A percentile compares a stretch with the other conserved stretches of the same genome.
Conservation (phyloP, 257 asterid species). For the Scutellaria baicalensis region DNA sequence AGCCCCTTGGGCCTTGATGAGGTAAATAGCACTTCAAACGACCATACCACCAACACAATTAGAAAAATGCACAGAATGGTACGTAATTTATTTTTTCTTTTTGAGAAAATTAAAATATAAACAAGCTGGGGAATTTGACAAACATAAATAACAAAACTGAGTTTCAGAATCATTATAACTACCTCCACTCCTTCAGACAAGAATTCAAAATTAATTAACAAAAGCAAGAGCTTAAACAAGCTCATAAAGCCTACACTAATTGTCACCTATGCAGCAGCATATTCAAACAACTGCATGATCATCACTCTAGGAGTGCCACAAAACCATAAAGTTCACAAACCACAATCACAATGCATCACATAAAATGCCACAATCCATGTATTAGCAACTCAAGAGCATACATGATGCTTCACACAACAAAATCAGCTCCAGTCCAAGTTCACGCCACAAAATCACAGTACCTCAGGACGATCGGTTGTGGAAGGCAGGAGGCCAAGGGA, state of each 20-base stretch:
- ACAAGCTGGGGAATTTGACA: not conserved
- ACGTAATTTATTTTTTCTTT: not conserved
- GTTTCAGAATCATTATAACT: not conserved
- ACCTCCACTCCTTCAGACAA: not conserved
- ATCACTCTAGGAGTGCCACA: not conserved
- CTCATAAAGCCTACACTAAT: not conserved
- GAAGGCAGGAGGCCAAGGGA: slow-evolving; percentile 86
- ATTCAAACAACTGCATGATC: not conserved
- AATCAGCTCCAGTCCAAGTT: not conserved
- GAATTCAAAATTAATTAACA: not conserved
- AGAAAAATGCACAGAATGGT: not conserved
- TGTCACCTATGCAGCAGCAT: not conserved
- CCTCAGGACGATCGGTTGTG: slow-evolving; percentile 84
- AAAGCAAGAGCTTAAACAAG: not conserved
- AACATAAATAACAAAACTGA: not conserved
- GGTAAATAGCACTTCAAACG: not conserved
- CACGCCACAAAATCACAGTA: slow-evolving; percentile 7
- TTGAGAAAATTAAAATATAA: not conserved
- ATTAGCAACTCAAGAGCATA: not conserved
- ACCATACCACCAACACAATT: not conserved
- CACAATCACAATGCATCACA: slow-evolving; percentile 5
- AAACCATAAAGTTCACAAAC: slow-evolving; percentile 7
- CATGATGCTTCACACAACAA: not conserved
- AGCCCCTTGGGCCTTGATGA: not conserved
- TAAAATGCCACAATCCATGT: slow-evolving; percentile 4